phyloP scores from a whole-genome alignment of 1,284 basidiomycete genomes.

The Leccinum griseonigrum region DNA sequence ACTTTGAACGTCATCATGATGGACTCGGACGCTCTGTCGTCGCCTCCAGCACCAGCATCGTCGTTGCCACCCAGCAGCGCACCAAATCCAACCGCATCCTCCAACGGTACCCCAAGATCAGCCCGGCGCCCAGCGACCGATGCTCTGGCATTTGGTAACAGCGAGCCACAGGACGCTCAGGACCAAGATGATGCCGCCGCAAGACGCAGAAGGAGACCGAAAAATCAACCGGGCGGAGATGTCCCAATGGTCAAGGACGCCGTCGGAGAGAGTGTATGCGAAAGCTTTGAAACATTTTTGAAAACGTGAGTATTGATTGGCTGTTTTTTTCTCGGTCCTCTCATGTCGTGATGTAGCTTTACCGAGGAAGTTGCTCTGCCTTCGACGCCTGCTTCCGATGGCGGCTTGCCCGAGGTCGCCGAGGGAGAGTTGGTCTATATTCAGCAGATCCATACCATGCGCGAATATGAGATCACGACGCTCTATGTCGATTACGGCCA shows the following conservation, averaged over 20 bases:
- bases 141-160: constrained; percentile 61
- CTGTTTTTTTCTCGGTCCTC: not conserved
- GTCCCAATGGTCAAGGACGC: constrained; percentile 88
- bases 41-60: constrained; percentile 30
- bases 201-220: constrained; percentile 45
- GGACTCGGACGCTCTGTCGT: constrained; percentile 38
- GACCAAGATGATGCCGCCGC: constrained; percentile 37
- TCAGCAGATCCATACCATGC: constrained; percentile 91
- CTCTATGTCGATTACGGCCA: constrained; percentile 97
- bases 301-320: constrained; percentile 65
- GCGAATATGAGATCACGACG: constrained; percentile 90
- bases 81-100: constrained; percentile 48
- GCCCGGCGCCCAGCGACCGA: constrained; percentile 51
- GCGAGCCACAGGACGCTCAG: constrained; percentile 48
- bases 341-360: constrained; percentile 50
- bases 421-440: constrained; percentile 79
- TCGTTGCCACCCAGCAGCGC: constrained; percentile 71
- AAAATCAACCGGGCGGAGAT: constrained; percentile 55
- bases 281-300: constrained; percentile 88
- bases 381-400: constrained; percentile 72
- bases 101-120: constrained; percentile 39
- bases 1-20: constrained; percentile 24
- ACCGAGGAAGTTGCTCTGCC: constrained; percentile 77
- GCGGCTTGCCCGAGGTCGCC: constrained; percentile 50
- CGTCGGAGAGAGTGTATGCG: constrained; percentile 90